Conservation (phyloP, 129 eudicot species). For the Tagetes patula region DNA sequence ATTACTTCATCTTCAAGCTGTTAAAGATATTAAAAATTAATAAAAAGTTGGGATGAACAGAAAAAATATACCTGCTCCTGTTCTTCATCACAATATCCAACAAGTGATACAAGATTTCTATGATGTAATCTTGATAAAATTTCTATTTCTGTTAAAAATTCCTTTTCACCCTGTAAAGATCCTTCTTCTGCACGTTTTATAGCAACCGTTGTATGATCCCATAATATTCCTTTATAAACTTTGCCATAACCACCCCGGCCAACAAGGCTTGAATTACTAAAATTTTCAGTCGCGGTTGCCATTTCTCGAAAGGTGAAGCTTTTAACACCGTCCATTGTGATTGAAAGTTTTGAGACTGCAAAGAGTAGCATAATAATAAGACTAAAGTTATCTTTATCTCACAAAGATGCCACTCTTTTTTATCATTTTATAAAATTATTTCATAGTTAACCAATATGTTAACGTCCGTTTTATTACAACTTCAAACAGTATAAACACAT, state of each 20-base stretch:
- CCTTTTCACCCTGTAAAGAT: slow-evolving; percentile 85
- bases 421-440: background rate
- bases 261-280: slow-evolving; percentile 47
- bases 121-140: slow-evolving; percentile 86
- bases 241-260: slow-evolving; percentile 95
- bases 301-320: slow-evolving; percentile 69
- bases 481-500: background rate
- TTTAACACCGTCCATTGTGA: slow-evolving; percentile 71
- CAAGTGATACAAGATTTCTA: slow-evolving; percentile 71
- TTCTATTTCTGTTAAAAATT: slow-evolving; percentile 81
- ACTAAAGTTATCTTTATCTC: too few species aligned
- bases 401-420: background rate
- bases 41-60: background rate
- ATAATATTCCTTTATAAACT: slow-evolving; percentile 65
- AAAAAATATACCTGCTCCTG: slow-evolving; percentile 67
- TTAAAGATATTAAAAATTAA: background rate
- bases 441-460: background rate
- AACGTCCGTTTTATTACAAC: too few species aligned
- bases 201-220: slow-evolving; percentile 57
- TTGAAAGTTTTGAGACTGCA: slow-evolving; percentile 65
- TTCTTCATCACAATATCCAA: slow-evolving; percentile 85
- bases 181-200: slow-evolving; percentile 86
- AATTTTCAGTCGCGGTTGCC: slow-evolving; percentile 59
- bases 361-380: background rate
- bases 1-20: slow-evolving; percentile 10